Base-by-base conservation (phyloP, 352 stramenopile species). In the Phytophthora rubi region DNA sequence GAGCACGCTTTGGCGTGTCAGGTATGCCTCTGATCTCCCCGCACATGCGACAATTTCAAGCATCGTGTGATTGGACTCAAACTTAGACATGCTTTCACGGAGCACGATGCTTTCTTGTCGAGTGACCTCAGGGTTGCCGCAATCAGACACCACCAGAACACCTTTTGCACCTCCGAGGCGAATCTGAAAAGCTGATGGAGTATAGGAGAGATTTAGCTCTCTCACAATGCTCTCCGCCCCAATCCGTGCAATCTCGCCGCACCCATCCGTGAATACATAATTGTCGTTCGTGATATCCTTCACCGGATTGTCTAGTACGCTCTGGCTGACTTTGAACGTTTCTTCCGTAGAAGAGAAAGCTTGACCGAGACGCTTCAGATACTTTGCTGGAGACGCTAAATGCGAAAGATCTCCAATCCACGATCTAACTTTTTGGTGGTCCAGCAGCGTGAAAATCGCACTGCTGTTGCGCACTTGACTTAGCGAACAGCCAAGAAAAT, bases 71-170 rank as follows among this genome's bases (percentile, higher is more conserved):
- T 30, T 59, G 1, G 85, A 92, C 4, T 30, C 12, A 33, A 94
- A 94, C 64, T 94, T 94, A 4, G 74, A 80, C 85, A 92, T 93
- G 45, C 87, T 94, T 61, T 86, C 70, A 13, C 85, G 85, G 51
- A 90, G 59, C 37, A 77, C 58, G 26, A 88, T 57, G 23, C 76
- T 68, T 3, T 64, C 47, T 35, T 79, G 80, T 42, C 33, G 33
- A 21, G 55, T 63, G 23, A 54, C 21, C 1, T 70, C 45, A 1
- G 45, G 13, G 9, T 77, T 70, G 0, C 23, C 45, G 42, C 75
- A 54, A n/a, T 88, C 68, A 3, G 85, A 93, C 6, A 91, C 72
- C 1, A 94, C 87, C 2, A 94, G 68, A 21, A 93, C 83, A 44
- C 87, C 87, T 71, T 94, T 94, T 13, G 86, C 87, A 26, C 87